A percentile compares a stretch with the other conserved stretches of the same genome.
These are phyloP conservation scores for Candida qinlingensis DNA, from an alignment of 805 yeast genomes.

Conservation along the genomic window DNA sequence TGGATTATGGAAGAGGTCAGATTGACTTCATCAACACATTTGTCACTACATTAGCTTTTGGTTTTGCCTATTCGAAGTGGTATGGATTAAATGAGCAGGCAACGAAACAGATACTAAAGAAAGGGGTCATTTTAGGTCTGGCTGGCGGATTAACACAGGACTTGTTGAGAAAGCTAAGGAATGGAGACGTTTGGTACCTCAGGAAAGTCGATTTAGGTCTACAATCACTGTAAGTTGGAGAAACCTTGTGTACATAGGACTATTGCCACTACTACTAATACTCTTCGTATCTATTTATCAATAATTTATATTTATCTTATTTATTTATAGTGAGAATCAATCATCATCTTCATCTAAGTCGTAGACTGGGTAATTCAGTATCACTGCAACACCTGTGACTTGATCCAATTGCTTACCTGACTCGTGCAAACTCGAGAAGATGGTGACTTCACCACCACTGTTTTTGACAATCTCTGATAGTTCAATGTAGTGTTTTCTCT, in stretches of 20 bases:
- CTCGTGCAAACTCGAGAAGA: constrained; percentile 82
- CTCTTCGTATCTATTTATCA: too few relatives aligned
- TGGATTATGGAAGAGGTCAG: constrained; percentile 49
- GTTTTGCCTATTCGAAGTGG: constrained; percentile 44
- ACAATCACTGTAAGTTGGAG: neutral
- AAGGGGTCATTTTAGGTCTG: constrained; percentile 57
- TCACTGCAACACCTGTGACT: constrained; percentile 86
- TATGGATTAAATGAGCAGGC: constrained; percentile 38
- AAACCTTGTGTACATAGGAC: too few relatives aligned
- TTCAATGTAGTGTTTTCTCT: constrained; percentile 62
- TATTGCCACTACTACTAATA: too few relatives aligned
- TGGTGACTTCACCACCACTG: constrained; percentile 70
- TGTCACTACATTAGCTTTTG: constrained; percentile 48
- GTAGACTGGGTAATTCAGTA: constrained; percentile 76
- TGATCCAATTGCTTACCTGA: constrained; percentile 87
- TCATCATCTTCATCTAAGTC: constrained; percentile 64
- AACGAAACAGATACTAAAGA: constrained; percentile 35
- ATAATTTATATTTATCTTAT: neutral
- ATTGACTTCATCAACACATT: constrained; percentile 61
- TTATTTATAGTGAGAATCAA: neutral
- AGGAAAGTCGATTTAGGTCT: constrained; percentile 1
- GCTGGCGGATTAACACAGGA: constrained; percentile 66
- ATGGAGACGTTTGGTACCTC: constrained; percentile 62
- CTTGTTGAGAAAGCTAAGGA: constrained; percentile 47
- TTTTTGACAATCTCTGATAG: constrained; percentile 63